A percentile compares a stretch with the other conserved stretches of the same genome.
Conservation (phyloP, 768 basidiomycete genomes). For the Collybiopsis confluens region DNA sequence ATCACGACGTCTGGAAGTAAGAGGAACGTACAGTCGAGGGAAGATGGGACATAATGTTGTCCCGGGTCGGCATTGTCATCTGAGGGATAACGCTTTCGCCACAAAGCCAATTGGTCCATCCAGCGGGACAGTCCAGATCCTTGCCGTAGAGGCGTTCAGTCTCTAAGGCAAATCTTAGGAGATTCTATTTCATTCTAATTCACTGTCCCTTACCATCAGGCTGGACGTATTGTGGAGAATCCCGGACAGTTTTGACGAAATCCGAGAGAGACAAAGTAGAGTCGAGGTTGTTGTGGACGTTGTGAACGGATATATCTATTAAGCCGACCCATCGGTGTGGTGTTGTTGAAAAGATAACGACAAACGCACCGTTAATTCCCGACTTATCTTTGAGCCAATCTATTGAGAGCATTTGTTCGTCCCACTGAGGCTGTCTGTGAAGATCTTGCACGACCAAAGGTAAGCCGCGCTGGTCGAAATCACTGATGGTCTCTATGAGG, state of each 20-base stretch:
- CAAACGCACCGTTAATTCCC: background rate
- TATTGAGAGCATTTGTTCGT: background rate
- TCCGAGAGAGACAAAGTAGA: constrained; percentile 43
- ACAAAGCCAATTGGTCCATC: constrained; percentile 64
- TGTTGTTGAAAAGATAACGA: background rate
- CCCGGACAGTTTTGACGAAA: constrained; percentile 45
- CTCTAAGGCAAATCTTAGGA: constrained; percentile 33
- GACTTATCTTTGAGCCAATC: background rate
- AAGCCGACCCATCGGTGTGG: background rate
- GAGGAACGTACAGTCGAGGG: constrained; percentile 42
- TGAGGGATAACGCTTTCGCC: constrained; percentile 44
- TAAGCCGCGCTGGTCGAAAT: constrained; percentile 45
- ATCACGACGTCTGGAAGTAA: background rate
- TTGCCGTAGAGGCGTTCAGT: constrained; percentile 69
- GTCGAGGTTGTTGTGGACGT: constrained; percentile 59
- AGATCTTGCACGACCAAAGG: constrained; percentile 66
- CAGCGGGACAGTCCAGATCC: constrained; percentile 63
- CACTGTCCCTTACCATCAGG: constrained; percentile 42
- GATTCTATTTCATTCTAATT: background rate
- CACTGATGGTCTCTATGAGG: constrained; percentile 29
- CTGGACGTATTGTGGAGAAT: constrained; percentile 26
- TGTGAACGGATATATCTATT: constrained; percentile 59
- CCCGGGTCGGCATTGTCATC: constrained; percentile 46
- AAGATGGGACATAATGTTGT: constrained; percentile 57
- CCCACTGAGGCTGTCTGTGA: constrained; percentile 56